Conservation (phyloP, 352 stramenopile genomes). For the Pythium periplocum region DNA sequence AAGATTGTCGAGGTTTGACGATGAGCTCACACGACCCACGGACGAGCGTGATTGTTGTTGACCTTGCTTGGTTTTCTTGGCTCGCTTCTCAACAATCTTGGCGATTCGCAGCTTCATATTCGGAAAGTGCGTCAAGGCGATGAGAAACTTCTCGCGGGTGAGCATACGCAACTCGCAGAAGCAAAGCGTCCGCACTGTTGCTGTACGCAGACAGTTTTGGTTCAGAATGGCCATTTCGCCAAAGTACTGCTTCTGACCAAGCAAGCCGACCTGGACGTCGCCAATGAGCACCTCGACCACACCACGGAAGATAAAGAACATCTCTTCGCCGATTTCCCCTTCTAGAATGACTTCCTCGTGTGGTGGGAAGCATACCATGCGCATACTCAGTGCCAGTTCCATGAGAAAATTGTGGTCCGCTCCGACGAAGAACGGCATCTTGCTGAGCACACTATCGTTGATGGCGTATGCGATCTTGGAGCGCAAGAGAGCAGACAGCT, state of each 20-base stretch:
- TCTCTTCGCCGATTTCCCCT: slow-evolving; percentile 77
- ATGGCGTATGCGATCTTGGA: slow-evolving; percentile 79
- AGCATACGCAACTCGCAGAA: slow-evolving; percentile 83
- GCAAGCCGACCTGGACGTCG: slow-evolving; percentile 51
- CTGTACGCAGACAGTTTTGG: slow-evolving; percentile 61
- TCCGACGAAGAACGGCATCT: slow-evolving; percentile 77
- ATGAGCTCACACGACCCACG: slow-evolving; percentile 23
- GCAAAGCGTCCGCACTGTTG: slow-evolving; percentile 68
- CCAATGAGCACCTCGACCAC: slow-evolving; percentile 66
- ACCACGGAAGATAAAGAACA: slow-evolving; percentile 84
- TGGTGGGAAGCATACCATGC: slow-evolving; percentile 76
- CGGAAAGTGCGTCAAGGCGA: slow-evolving; percentile 63
- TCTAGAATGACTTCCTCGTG: slow-evolving; percentile 78
- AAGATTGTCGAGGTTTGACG: slow-evolving; percentile 49
- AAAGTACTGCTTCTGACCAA: slow-evolving; percentile 82
- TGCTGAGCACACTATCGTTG: slow-evolving; percentile 77
- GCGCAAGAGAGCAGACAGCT: slow-evolving; percentile 62
- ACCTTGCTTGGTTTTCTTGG: slow-evolving; percentile 20
- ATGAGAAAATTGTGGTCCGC: slow-evolving; percentile 81
- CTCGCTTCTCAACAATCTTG: slow-evolving; percentile 63
- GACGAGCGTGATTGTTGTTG: slow-evolving; percentile 5
- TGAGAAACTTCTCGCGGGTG: slow-evolving; percentile 71
- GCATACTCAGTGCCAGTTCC: slow-evolving; percentile 77
- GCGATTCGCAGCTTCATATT: slow-evolving; percentile 77
- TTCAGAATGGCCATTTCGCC: slow-evolving; percentile 82